Percentiles rank a stretch among this genome's conserved stretches.
phyloP scores from a whole-genome alignment of 768 basidiomycete species.

The Pisolithus orientalis region DNA sequence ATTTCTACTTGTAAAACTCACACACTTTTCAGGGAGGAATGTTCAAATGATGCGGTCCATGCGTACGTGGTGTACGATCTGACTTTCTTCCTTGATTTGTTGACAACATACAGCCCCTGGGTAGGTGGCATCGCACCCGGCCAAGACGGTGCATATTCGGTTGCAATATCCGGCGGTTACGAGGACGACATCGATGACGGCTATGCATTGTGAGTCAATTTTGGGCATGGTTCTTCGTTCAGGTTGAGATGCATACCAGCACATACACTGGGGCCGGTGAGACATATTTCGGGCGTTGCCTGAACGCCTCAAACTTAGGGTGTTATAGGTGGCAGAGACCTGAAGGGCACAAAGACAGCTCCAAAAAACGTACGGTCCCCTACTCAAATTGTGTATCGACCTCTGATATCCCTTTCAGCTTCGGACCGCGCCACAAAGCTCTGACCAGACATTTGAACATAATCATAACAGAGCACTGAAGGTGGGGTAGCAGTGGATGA shows the following conservation, averaged over 20 bases:
- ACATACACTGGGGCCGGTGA: slow-evolving; percentile 77
- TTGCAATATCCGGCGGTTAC: slow-evolving; percentile 86
- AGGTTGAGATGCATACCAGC: slow-evolving; percentile 29
- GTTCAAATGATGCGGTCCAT: slow-evolving; percentile 75
- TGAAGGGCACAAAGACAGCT: slow-evolving; percentile 73
- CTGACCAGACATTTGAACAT: slow-evolving; percentile 76
- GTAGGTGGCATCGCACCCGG: slow-evolving; percentile 72
- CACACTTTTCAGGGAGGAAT: slow-evolving; percentile 39
- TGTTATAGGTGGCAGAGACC: slow-evolving; percentile 67
- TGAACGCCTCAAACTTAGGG: not conserved
- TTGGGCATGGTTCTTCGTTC: not conserved
- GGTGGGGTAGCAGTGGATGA: slow-evolving; percentile 26
- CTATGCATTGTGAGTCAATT: slow-evolving; percentile 65
- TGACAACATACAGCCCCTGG: slow-evolving; percentile 49
- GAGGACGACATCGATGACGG: slow-evolving; percentile 81
- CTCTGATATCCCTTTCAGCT: slow-evolving; percentile 41
- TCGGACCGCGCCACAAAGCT: slow-evolving; percentile 83
- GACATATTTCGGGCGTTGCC: not conserved
- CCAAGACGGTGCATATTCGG: slow-evolving; percentile 68
- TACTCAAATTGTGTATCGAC: not conserved
- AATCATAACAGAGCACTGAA: slow-evolving; percentile 62
- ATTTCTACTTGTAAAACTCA: not conserved
- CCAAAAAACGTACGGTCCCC: slow-evolving; percentile 70
- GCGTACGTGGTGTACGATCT: slow-evolving; percentile 50
- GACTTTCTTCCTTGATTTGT: not conserved